A percentile compares a stretch with the other conserved stretches of the same genome.
Evolutionary conservation across 345 rosid species (phyloP).

Genomic region (Populus deltoides): DNA sequence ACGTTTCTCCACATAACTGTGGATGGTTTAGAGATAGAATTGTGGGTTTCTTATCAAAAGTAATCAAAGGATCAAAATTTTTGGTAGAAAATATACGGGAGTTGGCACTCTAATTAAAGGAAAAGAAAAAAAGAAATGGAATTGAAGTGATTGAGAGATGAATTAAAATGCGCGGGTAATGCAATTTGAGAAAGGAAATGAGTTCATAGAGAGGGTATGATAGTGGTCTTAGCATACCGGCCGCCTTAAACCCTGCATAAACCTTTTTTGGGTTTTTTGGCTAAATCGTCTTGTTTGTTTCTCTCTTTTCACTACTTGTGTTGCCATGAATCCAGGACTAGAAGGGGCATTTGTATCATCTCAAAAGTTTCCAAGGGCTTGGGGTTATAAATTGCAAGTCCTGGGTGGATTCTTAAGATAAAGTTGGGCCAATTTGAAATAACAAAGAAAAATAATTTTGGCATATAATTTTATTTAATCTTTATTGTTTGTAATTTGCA

Average conservation of each 20-base stretch:
- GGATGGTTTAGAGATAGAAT: constrained; percentile 24
- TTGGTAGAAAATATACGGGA: constrained; percentile 35
- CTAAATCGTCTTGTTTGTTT: background rate
- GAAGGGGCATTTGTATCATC: background rate
- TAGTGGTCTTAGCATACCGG: background rate
- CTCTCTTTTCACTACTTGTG: background rate
- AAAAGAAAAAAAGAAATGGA: background rate
- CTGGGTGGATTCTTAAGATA: no score
- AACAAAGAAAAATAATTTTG: no score
- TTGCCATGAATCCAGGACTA: background rate
- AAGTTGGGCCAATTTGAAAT: no score
- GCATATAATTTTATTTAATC: no score
- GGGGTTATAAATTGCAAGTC: no score
- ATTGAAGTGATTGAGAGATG: background rate
- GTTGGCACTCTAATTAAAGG: constrained; percentile 31
- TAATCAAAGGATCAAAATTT: constrained; percentile 29
- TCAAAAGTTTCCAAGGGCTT: no score
- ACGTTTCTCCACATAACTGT: constrained; percentile 74
- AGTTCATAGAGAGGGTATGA: constrained; percentile 1
- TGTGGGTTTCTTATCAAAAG: constrained; percentile 26
- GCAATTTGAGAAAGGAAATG: background rate
- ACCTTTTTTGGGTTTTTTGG: constrained; percentile 25
- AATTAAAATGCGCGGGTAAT: background rate
- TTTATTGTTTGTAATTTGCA: no score
- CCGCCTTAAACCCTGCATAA: constrained; percentile 59